These are phyloP conservation scores for Vararia minispora DNA, from an alignment of 768 basidiomycete genomes.

Conservation along the genomic window DNA sequence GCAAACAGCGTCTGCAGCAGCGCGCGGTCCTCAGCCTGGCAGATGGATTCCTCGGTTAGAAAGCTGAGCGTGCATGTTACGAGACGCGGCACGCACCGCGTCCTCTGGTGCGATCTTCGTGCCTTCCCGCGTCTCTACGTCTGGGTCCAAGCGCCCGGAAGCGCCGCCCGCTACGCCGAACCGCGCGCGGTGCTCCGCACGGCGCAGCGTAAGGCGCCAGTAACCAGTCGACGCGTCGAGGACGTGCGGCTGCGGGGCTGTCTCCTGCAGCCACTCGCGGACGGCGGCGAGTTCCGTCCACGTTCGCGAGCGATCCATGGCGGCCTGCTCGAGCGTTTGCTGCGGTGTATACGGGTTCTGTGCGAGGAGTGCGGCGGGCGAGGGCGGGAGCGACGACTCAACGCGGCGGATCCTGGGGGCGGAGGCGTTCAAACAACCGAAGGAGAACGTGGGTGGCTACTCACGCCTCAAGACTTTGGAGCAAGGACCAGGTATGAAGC, in stretches of 20 bases:
- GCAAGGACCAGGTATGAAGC: slow-evolving; percentile 70
- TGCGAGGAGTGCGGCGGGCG: slow-evolving; percentile 44
- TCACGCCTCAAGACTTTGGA: slow-evolving; percentile 70
- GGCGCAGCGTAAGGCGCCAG: slow-evolving; percentile 74
- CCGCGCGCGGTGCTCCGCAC: slow-evolving; percentile 42
- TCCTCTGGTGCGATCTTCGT: slow-evolving; percentile 64
- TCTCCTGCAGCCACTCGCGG: slow-evolving; percentile 84
- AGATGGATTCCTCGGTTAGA: too few relatives aligned
- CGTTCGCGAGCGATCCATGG: slow-evolving; percentile 55
- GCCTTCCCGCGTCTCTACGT: slow-evolving; percentile 50
- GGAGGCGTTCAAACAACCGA: neutral
- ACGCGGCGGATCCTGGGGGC: slow-evolving; percentile 54
- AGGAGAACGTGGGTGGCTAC: slow-evolving; percentile 22
- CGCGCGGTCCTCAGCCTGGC: slow-evolving; percentile 74
- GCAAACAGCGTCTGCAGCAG: slow-evolving; percentile 70
- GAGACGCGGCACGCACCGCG: slow-evolving; percentile 36
- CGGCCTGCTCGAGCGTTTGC: slow-evolving; percentile 59
- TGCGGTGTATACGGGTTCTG: slow-evolving; percentile 80
- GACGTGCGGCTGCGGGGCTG: slow-evolving; percentile 43
- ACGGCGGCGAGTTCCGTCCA: slow-evolving; percentile 71
- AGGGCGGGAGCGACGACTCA: slow-evolving; percentile 32
- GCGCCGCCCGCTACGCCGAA: slow-evolving; percentile 35
- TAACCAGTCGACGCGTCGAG: slow-evolving; percentile 76
- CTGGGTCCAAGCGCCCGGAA: slow-evolving; percentile 70
- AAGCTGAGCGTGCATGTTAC: too few relatives aligned